Evolutionary conservation across 371 early-diverging fungal genomes (phyloP).

Genomic region (Mortierella sp.): DNA sequence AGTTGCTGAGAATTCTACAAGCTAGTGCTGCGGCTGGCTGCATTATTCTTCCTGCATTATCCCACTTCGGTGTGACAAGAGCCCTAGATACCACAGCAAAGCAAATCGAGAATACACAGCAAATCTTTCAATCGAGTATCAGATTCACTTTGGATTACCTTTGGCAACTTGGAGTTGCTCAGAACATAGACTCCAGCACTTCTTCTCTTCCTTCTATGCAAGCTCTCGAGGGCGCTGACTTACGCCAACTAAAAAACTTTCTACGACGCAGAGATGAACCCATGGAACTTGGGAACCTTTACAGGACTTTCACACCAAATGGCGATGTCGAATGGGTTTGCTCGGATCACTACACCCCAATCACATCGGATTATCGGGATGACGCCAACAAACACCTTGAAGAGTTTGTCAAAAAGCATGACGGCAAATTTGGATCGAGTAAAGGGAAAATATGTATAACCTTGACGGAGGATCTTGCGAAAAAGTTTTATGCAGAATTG

Average conservation of each 20-base stretch:
- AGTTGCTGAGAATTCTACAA: background rate
- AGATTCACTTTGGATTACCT: background rate
- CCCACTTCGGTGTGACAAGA: background rate
- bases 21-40: background rate
- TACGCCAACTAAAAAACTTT: constrained; percentile 17
- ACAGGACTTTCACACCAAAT: constrained; percentile 13
- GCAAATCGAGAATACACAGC: background rate
- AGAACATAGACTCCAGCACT: background rate
- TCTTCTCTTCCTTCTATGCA: background rate
- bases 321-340: constrained; percentile 31
- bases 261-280: constrained; percentile 6
- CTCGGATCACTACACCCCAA: constrained; percentile 3
- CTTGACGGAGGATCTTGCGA: background rate
- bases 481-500: background rate
- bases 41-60: background rate
- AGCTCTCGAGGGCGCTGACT: constrained; percentile 19
- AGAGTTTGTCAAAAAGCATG: background rate
- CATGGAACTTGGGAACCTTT: constrained; percentile 11
- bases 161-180: background rate
- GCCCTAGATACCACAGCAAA: background rate
- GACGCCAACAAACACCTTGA: background rate
- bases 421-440: background rate
- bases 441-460: background rate
- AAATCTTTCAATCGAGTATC: constrained; percentile 1
- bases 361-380: background rate